Evolutionary conservation across 176 grass and related monocot species (phyloP).

Genomic region (Coix lacrymajobi): DNA sequence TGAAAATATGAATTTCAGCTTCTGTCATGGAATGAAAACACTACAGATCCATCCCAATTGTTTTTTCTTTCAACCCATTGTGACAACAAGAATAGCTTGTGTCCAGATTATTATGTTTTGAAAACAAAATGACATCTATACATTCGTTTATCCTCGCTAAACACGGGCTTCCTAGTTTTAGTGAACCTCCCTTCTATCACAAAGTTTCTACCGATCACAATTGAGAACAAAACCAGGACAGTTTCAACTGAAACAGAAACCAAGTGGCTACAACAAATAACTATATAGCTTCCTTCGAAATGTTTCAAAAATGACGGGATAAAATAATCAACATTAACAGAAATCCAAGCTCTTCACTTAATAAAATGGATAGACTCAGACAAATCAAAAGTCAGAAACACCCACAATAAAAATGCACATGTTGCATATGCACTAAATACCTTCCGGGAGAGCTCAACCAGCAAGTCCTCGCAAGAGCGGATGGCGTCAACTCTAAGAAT

Average conservation of each 20-base stretch:
- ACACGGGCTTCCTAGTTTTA: not conserved
- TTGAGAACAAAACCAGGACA: not conserved
- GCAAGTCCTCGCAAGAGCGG: conserved; percentile 22
- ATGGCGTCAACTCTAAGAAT: conserved; percentile 4
- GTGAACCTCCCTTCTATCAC: not conserved
- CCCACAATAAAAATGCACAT: not conserved
- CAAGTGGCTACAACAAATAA: not conserved
- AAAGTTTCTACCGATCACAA: not conserved
- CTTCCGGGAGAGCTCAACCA: conserved; percentile 9
- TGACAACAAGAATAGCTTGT: not conserved
- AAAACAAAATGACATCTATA: not conserved
- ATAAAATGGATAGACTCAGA: not conserved
- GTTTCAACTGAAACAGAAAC: not conserved
- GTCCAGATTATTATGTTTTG: not conserved
- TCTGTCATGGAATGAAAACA: not conserved
- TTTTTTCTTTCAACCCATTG: not conserved
- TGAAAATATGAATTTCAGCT: not conserved
- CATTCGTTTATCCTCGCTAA: not conserved
- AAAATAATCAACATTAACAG: not conserved
- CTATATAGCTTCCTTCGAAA: not conserved
- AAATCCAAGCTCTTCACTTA: not conserved
- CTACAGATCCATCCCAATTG: not conserved
- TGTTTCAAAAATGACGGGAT: not conserved
- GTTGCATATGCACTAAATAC: not conserved
- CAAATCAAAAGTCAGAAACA: not conserved